phyloP scores from a whole-genome alignment of 768 basidiomycete genomes.

The Pulveroboletus sp. region DNA sequence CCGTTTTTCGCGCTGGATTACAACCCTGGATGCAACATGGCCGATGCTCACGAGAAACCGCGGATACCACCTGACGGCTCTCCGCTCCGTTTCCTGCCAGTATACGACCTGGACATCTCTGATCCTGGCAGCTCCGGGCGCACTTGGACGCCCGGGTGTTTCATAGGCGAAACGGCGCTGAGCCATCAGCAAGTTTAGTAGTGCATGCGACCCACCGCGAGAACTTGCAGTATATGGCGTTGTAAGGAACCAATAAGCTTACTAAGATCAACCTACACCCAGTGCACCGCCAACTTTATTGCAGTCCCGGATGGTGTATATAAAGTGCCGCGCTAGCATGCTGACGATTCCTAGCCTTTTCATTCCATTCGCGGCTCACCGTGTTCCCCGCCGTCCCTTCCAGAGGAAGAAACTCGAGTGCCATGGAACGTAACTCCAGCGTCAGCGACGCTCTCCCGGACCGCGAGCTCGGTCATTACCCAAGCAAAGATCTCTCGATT shows the following conservation, averaged over 20 bases:
- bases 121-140: not conserved
- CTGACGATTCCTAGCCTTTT: not conserved
- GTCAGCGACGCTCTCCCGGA: constrained; percentile 12
- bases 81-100: too few relatives aligned
- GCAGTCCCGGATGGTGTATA: not conserved
- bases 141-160: not conserved
- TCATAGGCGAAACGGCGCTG: too few relatives aligned
- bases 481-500: constrained; percentile 1
- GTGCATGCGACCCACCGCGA: constrained; percentile 7
- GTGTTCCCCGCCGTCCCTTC: not conserved
- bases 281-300: too few relatives aligned
- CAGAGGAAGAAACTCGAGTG: not conserved
- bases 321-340: not conserved
- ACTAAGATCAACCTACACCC: too few relatives aligned
- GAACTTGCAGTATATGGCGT: not conserved
- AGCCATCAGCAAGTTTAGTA: constrained; percentile 21
- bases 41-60: too few relatives aligned
- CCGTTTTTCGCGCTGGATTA: not conserved
- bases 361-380: not conserved
- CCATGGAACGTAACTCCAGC: constrained; percentile 8
- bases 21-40: constrained; percentile 12
- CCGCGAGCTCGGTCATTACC: constrained; percentile 11
- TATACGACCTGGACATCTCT: too few relatives aligned
- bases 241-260: not conserved
- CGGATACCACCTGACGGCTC: too few relatives aligned